These are phyloP conservation scores for Excoecaria agallocha DNA, from an alignment of 345 rosid species.

Conservation along the genomic window DNA sequence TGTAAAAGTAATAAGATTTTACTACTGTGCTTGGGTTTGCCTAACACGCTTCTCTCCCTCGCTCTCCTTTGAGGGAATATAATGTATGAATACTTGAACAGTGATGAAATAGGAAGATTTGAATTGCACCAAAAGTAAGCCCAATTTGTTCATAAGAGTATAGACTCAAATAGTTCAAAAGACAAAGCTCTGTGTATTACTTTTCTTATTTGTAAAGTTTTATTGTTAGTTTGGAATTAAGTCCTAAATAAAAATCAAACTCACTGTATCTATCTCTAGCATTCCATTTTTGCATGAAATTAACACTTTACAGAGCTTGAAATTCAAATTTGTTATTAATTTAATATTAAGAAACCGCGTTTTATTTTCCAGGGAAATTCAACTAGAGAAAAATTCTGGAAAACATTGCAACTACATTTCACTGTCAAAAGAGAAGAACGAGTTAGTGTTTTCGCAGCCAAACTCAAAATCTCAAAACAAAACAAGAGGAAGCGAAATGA, in stretches of 20 bases:
- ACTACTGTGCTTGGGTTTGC: too few relatives aligned
- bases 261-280: too few relatives aligned
- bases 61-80: not conserved
- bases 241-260: not conserved
- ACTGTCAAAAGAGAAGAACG: not conserved
- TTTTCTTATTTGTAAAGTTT: not conserved
- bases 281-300: not conserved
- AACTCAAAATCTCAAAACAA: not conserved
- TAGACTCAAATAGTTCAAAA: not conserved
- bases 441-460: not conserved
- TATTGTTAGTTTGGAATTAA: not conserved
- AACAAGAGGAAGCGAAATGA: not conserved
- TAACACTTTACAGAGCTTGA: not conserved
- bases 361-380: not conserved
- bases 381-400: not conserved
- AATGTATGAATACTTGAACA: too few relatives aligned
- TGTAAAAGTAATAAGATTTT: too few relatives aligned
- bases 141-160: not conserved
- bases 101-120: not conserved
- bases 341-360: not conserved
- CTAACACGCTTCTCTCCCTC: not conserved
- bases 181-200: too few relatives aligned
- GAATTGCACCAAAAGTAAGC: not conserved
- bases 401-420: not conserved
- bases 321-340: not conserved